Conservation (phyloP, 306 rosid species). For the Canavalia ensiformis region DNA sequence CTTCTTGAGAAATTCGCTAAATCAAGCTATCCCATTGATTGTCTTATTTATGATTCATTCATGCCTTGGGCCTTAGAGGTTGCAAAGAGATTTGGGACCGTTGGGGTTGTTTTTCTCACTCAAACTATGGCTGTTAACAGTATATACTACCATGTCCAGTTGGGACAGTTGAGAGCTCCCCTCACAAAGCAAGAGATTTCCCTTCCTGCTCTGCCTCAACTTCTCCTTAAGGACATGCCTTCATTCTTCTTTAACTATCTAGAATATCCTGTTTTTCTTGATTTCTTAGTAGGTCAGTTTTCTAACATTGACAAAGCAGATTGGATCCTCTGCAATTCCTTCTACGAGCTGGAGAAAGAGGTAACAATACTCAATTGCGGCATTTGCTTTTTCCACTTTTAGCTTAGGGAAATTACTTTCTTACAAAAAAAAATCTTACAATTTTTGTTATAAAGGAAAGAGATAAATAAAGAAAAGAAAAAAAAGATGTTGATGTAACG, state of each 20-base stretch:
- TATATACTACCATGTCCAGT: conserved; percentile 10
- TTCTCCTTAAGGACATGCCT: conserved; percentile 10
- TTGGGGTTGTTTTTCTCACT: conserved; percentile 10
- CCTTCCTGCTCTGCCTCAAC: conserved; percentile 10
- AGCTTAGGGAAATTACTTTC: too few species aligned
- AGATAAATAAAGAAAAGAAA: too few species aligned
- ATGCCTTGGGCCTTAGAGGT: conserved; percentile 3
- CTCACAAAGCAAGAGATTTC: conserved; percentile 1
- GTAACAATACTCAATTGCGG: not conserved
- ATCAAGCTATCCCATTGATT: not conserved
- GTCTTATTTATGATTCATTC: conserved; percentile 11
- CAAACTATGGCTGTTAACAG: conserved; percentile 30
- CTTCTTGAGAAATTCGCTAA: not conserved
- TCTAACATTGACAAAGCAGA: conserved; percentile 26
- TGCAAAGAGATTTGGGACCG: conserved; percentile 1
- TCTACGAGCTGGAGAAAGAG: conserved; percentile 31
- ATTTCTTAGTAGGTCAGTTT: conserved; percentile 14
- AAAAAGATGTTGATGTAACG: too few species aligned
- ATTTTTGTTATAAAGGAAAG: too few species aligned
- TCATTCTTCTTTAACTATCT: not conserved
- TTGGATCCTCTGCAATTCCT: conserved; percentile 35
- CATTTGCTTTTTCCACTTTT: not conserved
- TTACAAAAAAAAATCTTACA: too few species aligned
- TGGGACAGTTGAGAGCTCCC: conserved; percentile 23
- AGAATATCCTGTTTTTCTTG: not conserved